phyloP scores from a whole-genome alignment of 1,284 basidiomycete genomes.

The Trametes versicolor region DNA sequence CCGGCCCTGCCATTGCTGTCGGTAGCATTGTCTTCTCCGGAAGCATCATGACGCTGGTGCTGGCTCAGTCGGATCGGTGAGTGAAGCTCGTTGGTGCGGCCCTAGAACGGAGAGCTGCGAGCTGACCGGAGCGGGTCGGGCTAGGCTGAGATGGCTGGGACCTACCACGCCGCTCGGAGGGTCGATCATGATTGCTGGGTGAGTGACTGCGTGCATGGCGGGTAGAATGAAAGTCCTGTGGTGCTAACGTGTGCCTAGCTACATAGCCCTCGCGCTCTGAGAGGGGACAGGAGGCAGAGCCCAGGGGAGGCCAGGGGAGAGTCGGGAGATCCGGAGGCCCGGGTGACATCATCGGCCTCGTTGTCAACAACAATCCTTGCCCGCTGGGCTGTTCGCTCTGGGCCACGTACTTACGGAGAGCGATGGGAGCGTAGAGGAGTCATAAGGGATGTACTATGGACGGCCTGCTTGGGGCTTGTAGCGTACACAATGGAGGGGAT shows the following conservation, averaged over 20 bases:
- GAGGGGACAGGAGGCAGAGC: no score
- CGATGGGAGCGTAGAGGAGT: not conserved
- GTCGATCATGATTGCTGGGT: conserved; percentile 82
- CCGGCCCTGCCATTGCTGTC: conserved; percentile 73
- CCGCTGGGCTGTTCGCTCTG: not conserved
- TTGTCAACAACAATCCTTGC: not conserved
- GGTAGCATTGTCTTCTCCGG: conserved; percentile 79
- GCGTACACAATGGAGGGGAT: conserved; percentile 8
- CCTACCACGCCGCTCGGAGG: conserved; percentile 84
- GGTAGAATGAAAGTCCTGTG: conserved; percentile 6
- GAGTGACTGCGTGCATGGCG: conserved; percentile 44
- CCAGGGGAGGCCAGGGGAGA: not conserved
- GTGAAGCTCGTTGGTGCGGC: conserved; percentile 28
- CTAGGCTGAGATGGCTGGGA: conserved; percentile 69
- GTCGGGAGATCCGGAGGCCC: conserved; percentile 3
- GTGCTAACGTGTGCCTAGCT: conserved; percentile 48
- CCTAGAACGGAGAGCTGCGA: not conserved
- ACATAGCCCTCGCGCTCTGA: conserved; percentile 56
- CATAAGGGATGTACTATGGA: not conserved
- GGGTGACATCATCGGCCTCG: conserved; percentile 23
- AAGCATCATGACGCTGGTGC: conserved; percentile 72
- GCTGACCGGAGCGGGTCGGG: not conserved
- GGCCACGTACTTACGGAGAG: not conserved
- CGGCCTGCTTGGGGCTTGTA: not conserved
- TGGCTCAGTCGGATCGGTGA: conserved; percentile 62